Percentiles rank a stretch among this genome's conserved stretches.
Evolutionary conservation across 305 asterid species (phyloP).

Genomic region (Fraxinus angustifolia): DNA sequence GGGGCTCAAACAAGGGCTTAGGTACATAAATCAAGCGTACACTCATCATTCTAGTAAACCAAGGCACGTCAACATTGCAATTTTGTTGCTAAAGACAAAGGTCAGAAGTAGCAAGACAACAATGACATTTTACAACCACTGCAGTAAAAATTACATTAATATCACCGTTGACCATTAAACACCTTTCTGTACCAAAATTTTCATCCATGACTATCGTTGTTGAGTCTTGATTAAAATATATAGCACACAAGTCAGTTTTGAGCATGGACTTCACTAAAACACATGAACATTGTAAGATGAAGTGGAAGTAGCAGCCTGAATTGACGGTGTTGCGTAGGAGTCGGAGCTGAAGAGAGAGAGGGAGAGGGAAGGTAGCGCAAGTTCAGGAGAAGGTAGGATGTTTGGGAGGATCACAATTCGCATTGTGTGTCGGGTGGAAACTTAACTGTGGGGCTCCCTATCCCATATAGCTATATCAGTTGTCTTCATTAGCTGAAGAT

Average conservation of each 20-base stretch:
- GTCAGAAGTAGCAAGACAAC: background rate
- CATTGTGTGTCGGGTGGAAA: background rate
- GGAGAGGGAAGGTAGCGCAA: background rate
- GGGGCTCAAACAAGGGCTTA: background rate
- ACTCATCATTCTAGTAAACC: background rate
- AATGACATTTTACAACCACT: background rate
- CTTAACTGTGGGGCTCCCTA: background rate
- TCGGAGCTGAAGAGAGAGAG: background rate
- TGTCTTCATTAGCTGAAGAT: background rate
- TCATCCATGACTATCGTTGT: background rate
- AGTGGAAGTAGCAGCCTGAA: background rate
- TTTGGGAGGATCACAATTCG: background rate
- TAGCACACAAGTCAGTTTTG: background rate
- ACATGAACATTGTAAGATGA: background rate
- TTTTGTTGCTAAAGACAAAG: background rate
- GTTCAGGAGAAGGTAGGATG: background rate
- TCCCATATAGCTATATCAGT: background rate
- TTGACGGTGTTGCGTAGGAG: background rate
- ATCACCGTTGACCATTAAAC: background rate
- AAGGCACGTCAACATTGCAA: background rate
- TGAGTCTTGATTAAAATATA: background rate
- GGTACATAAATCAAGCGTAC: background rate
- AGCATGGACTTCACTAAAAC: background rate
- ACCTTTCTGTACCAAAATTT: background rate
- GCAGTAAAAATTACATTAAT: background rate